Percentiles rank a stretch among this genome's conserved stretches.
Conservation (phyloP, 2,329 filamentous ascomycete species). For the Penicillium sp. region DNA sequence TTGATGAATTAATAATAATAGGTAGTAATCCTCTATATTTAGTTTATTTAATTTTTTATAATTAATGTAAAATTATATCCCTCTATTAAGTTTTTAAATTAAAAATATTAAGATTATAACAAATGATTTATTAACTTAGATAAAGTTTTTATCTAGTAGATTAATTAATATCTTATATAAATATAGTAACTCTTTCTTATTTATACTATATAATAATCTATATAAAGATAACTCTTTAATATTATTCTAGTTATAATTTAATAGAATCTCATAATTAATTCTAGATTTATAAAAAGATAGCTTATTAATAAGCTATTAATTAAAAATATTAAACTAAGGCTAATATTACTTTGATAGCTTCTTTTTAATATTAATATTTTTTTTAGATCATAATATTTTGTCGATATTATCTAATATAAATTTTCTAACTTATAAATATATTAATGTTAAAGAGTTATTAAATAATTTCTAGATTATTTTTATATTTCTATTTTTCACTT, state of each 20-base stretch:
- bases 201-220: background rate
- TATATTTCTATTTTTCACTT: no score
- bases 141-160: constrained; percentile 10
- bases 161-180: constrained; percentile 7
- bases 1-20: constrained; percentile 6
- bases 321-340: no score
- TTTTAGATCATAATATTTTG: background rate
- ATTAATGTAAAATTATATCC: constrained; percentile 3
- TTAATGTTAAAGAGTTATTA: no score
- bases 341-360: background rate
- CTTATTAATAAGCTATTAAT: background rate
- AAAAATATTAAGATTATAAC: background rate
- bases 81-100: constrained; percentile 1
- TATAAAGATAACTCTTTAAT: constrained; percentile 1
- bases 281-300: background rate
- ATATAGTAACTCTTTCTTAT: background rate
- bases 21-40: constrained; percentile 7
- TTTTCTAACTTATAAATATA: no score
- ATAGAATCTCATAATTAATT: background rate
- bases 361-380: background rate
- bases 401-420: background rate
- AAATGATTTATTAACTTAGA: constrained; percentile 7
- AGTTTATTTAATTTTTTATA: constrained; percentile 8
- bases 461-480: no score
- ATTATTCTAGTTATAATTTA: background rate